Evolutionary conservation across 768 basidiomycete genomes (phyloP), one percentile per base, ranked within the genome.

Genomic region (Russula compacta): DNA sequence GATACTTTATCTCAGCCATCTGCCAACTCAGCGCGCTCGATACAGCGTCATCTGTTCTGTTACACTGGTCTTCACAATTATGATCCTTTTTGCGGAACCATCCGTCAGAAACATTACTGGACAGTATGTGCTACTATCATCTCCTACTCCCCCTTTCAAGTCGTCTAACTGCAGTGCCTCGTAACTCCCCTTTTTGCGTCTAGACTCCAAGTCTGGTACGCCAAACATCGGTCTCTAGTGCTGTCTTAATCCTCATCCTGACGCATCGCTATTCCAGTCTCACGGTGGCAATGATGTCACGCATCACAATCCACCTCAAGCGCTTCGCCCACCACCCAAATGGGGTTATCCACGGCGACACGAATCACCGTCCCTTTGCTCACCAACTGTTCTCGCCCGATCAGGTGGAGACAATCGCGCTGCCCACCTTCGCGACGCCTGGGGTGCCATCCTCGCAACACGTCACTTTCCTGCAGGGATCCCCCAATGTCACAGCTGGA

Each of bases 261-360:
- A 48, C 19, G 24, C 4, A 10, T 19, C 3, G 9, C 8, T 17
- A 3, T 14, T 32, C 1, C 21, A 61, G 60, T 12, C 19, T 68
- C 33, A 67, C 79, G 71, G 82, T 86, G 11, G 76, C 82, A 0
- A 86, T 85, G 81, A 84, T 85, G 78, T 85, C 83, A 3, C 78
- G 85, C 8, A 85, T 86, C 52, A 85, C 84, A 1, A 76, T 86
- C 29, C 81, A 80, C 68, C 74, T 86, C 10, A 49, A 21, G 11
- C 33, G 58, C 2, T 53, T 48, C 19, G 44, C 44, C 11, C 19
- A 78, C 72, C 67, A 81, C 14, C 43, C 54, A 46, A 32, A 17
- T 15, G 24, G 40, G 9, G 29, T n/a, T 2, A 7, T 51, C 49
- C 33, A 50, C 29, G 17, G n/a, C 29, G 4, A 32, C 35, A n/a